Percentiles rank a stretch among this genome's conserved stretches.
phyloP scores from a whole-genome alignment of 2,329 filamentous ascomycete species.

The Exophiala dermatitidis region DNA sequence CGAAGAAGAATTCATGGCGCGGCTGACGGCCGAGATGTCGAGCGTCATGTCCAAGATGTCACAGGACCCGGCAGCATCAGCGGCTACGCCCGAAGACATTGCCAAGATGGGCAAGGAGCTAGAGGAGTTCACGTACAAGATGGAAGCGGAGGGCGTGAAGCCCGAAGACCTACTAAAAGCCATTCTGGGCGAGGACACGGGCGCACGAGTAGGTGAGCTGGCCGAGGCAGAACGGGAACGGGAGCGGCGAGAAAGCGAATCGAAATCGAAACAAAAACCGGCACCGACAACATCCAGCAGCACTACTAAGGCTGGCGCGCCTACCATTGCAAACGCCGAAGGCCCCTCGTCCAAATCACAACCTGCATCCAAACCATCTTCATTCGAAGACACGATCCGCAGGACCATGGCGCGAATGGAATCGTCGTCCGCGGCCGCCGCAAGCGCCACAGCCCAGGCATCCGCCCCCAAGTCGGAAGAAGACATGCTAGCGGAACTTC shows the following conservation, averaged over 20 bases:
- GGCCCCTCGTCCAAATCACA: constrained; percentile 22
- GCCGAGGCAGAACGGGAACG: constrained; percentile 22
- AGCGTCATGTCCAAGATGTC: constrained; percentile 22
- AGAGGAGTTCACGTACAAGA: constrained; percentile 31
- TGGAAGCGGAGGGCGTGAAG: constrained; percentile 29
- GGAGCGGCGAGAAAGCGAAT: constrained; percentile 22
- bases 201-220: constrained; percentile 12
- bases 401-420: constrained; percentile 96
- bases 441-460: constrained; percentile 55
- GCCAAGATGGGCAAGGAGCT: constrained; percentile 25
- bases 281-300: constrained; percentile 23
- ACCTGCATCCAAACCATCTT: constrained; percentile 26
- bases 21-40: constrained; percentile 27
- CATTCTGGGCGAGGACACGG: constrained; percentile 29
- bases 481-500: constrained; percentile 83
- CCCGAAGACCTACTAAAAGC: constrained; percentile 30
- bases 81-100: constrained; percentile 22
- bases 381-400: constrained; percentile 85
- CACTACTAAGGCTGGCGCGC: neutral
- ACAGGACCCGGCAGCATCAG: constrained; percentile 19
- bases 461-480: constrained; percentile 56
- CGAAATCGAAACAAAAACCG: constrained; percentile 24
- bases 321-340: neutral
- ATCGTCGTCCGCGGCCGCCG: constrained; percentile 75
- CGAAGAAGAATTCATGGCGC: constrained; percentile 26